Base-by-base conservation (phyloP, 177 flowering plant species). In the Vitis hybrid region DNA sequence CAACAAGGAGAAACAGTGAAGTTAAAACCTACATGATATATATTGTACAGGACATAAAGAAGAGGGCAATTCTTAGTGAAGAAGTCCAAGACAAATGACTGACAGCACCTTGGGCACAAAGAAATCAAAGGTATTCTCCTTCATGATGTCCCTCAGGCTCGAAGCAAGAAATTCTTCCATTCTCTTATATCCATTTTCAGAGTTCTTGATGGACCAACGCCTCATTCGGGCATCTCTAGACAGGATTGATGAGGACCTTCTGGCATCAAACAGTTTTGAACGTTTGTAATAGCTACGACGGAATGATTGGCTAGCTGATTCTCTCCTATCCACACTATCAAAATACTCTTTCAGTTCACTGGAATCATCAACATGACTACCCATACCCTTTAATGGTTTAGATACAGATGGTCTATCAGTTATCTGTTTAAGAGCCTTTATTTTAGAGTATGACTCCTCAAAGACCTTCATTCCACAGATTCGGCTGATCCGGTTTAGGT, bases 201-300 rank as follows among this genome's bases (percentile, higher is more conserved):
- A 79, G 73, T 90, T 91, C 79, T 90, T 86, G 34, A 84, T 71
- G 31, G 92, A 81, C 90, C 83, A 92, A 62, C 84, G 87, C 78
- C 93, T 89, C 75, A 88, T 80, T 6, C 84, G 98, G 39, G 97
- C 97, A 79, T 93, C 97, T 79, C 94, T 87, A 19, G 98, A 86
- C 31, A 87, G 74, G 62, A 95, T 84, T 56, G 96, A 82, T 55
- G 97, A 86, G 50, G 93, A 83, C 76, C 74, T 90, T 80, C 94
- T 83, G 13, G 95, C 85, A 84, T 88, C 97, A 80, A 83, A 88
- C 18, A 92, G 71, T 74, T 96, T 96, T 55, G 89, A 84, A 18
- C 97, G 92, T 68, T 82, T 87, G 74, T 93, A 96, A 62, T 84
- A 83, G 79, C 85, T 90, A 48, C 82, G 84, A 14, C 84, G 88